Percentiles rank a stretch among this genome's conserved stretches.
Conservation (phyloP, 176 grass and related monocot species). For the Aechmea fasciata region DNA sequence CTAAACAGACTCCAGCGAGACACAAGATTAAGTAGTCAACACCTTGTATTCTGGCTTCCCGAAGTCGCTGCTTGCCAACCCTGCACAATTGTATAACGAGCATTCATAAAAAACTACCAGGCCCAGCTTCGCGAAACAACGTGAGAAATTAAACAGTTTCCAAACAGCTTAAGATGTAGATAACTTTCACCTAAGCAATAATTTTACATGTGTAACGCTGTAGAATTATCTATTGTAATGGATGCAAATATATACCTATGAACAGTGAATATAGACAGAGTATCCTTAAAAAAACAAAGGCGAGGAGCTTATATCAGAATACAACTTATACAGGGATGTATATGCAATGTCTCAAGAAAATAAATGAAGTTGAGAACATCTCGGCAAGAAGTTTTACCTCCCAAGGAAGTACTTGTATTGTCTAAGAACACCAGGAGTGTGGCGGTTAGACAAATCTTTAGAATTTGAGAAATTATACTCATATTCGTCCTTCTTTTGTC, state of each 20-base stretch:
- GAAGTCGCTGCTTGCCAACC: constrained; percentile 63
- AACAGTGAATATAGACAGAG: too few species aligned
- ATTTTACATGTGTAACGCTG: too few species aligned
- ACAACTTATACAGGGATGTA: neutral
- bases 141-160: neutral
- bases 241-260: too few species aligned
- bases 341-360: neutral
- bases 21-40: constrained; percentile 66
- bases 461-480: constrained; percentile 47
- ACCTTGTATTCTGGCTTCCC: constrained; percentile 59
- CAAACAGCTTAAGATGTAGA: neutral
- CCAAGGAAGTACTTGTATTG: constrained; percentile 81
- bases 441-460: constrained; percentile 49
- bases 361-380: constrained; percentile 1
- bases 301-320: neutral
- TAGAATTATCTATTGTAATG: too few species aligned
- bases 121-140: neutral
- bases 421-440: constrained; percentile 50
- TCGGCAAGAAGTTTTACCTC: constrained; percentile 41
- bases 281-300: neutral
- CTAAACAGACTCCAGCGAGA: constrained; percentile 70
- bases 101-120: neutral
- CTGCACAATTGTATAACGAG: constrained; percentile 17
- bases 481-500: constrained; percentile 53
- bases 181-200: neutral